Base-by-base conservation (phyloP, 1,284 basidiomycete species). In the Coniferiporia sulphurascens region DNA sequence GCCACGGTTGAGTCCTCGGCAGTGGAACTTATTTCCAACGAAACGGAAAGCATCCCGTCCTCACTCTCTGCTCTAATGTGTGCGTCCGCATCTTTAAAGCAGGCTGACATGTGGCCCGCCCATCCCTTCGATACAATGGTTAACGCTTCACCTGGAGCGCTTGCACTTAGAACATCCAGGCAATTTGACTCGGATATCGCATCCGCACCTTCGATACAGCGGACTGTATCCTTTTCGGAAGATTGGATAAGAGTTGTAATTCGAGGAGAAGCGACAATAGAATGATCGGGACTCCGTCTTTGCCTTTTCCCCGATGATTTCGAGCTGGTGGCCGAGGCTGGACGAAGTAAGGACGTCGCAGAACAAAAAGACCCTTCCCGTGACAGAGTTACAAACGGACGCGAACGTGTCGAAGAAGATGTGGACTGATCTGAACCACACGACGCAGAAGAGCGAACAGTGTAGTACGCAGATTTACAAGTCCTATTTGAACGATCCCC, bases 391-490 rank as follows among this genome's bases (percentile, higher is more conserved):
- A 17, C 48, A 27, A 51, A 27, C 34, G 32, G 53, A 21, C 43
- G 53, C 8, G 55, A 38, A 43, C 17, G 32, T 7, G 45, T 34
- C 21, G 54, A 60, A 3, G 53, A 51, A 13, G 41, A 56, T 4
- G 48, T 45, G 13, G 50, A 46, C 43, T 44, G 55, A 6, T 55
- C 15, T 21, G 59, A 60, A 32, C 38, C 41, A n/a, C 48, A 12
- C 22, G 59, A 56, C 8, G n/a, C 27, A n/a, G 51, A 56, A 17
- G 59, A 56, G 12, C 50, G 60, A n/a, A 56, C 51, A 17, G 55
- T 45, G 27, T 56, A 61, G 45, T 48, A 61, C 19, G 55, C 60
- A 27, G 55, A 52, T 44, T 45, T 57, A n/a, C 49, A 56, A 35
- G 60, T 57, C 22, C 27, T 35, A 50, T n/a, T 8, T 15, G 60